Percentiles rank a stretch among this genome's conserved stretches.
Conservation (phyloP, 2,329 filamentous ascomycete species). For the Daldinia sp. region DNA sequence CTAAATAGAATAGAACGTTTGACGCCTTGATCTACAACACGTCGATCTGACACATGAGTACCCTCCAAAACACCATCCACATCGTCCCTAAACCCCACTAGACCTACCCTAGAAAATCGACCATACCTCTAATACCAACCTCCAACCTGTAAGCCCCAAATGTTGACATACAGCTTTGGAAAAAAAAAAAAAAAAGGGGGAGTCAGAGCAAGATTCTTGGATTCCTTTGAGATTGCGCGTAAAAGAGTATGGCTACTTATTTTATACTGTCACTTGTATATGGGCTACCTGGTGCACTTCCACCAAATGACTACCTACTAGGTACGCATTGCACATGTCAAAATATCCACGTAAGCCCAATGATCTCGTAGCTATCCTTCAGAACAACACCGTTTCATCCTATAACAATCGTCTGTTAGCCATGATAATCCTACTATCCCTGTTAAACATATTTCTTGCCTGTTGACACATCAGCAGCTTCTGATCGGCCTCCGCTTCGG, state of each 20-base stretch:
- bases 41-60: constrained; percentile 54
- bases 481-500: constrained; percentile 43
- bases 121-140: constrained; percentile 15
- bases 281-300: constrained; percentile 52
- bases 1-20: constrained; percentile 55
- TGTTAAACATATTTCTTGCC: constrained; percentile 41
- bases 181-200: no score
- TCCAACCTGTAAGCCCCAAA: constrained; percentile 11
- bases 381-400: constrained; percentile 36
- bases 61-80: constrained; percentile 48
- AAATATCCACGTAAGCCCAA: constrained; percentile 49
- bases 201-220: constrained; percentile 42
- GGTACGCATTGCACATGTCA: constrained; percentile 53
- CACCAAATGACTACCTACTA: constrained; percentile 45
- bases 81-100: constrained; percentile 31
- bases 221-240: background rate
- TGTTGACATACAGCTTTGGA: constrained; percentile 15
- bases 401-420: constrained; percentile 27
- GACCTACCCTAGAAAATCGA: constrained; percentile 22
- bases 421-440: background rate
- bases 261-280: constrained; percentile 37
- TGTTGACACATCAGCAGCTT: constrained; percentile 37
- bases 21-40: constrained; percentile 56
- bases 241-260: background rate
- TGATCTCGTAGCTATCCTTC: constrained; percentile 50